Conservation (phyloP, 441 rosid species). For the Populus hybrid region DNA sequence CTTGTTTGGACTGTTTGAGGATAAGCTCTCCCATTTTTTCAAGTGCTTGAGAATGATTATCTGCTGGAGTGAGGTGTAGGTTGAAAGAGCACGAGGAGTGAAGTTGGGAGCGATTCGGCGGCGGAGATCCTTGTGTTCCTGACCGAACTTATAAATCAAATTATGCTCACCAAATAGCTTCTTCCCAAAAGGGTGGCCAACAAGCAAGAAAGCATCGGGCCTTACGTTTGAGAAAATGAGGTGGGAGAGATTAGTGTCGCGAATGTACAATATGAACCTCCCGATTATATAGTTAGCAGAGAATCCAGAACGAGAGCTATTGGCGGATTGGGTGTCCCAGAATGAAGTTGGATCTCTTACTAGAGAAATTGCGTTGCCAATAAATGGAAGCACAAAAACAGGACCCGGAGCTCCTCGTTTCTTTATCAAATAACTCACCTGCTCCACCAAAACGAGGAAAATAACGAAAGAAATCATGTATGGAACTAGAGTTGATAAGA, state of each 20-base stretch:
- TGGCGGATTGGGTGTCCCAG: slow-evolving; percentile 56
- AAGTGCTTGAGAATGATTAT: slow-evolving; percentile 53
- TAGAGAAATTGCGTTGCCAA: slow-evolving; percentile 56
- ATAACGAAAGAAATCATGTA: slow-evolving; percentile 31
- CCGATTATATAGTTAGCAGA: slow-evolving; percentile 70
- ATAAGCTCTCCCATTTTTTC: slow-evolving; percentile 39
- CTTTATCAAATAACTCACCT: slow-evolving; percentile 52
- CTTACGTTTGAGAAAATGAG: slow-evolving; percentile 67
- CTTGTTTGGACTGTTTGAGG: slow-evolving; percentile 1
- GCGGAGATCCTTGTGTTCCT: slow-evolving; percentile 78
- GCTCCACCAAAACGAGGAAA: slow-evolving; percentile 47
- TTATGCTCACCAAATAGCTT: slow-evolving; percentile 82
- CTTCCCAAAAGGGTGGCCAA: slow-evolving; percentile 87
- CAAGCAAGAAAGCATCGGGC: slow-evolving; percentile 63
- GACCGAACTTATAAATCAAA: slow-evolving; percentile 75
- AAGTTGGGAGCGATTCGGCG: slow-evolving; percentile 82
- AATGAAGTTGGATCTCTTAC: slow-evolving; percentile 55
- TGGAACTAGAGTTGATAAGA: slow-evolving; percentile 18
- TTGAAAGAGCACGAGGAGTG: slow-evolving; percentile 62
- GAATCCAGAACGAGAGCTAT: slow-evolving; percentile 39
- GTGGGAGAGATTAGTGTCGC: slow-evolving; percentile 62
- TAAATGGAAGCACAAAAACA: slow-evolving; percentile 44
- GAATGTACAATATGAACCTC: slow-evolving; percentile 57
- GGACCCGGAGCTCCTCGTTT: slow-evolving; percentile 66
- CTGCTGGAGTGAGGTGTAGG: slow-evolving; percentile 67